A percentile compares a stretch with the other conserved stretches of the same genome.
Conservation (phyloP, 345 rosid species). For the Turritis glabra region DNA sequence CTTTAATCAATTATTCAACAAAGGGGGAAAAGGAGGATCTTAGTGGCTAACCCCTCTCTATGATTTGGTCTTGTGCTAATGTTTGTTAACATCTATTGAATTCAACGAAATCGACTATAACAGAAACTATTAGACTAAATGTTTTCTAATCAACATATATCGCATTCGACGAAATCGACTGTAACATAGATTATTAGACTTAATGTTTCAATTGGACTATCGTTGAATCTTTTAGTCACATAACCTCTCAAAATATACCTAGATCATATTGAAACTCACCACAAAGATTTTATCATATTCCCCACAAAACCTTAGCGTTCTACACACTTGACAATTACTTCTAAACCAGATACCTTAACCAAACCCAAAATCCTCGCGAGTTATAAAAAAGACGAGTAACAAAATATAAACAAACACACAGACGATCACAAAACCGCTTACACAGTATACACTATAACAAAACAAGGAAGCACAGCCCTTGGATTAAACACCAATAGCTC, state of each 20-base stretch:
- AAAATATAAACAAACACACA: conserved; percentile 19
- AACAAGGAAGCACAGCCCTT: conserved; percentile 98
- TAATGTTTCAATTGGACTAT: no score
- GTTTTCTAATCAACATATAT: no score
- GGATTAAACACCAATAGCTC: conserved; percentile 92
- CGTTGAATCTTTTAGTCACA: background rate
- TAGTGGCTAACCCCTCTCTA: conserved; percentile 11
- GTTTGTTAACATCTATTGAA: background rate
- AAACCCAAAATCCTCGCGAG: background rate
- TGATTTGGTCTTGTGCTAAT: background rate
- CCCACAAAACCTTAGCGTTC: background rate
- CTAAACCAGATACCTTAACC: background rate
- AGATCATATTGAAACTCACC: conserved; percentile 10
- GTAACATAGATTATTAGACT: background rate
- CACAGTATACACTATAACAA: conserved; percentile 75
- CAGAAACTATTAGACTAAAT: background rate
- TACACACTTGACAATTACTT: conserved; percentile 32
- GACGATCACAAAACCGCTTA: conserved; percentile 29
- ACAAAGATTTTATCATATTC: conserved; percentile 1
- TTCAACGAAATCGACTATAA: background rate
- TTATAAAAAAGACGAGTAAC: background rate
- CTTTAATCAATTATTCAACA: conserved; percentile 2
- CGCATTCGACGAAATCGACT: background rate
- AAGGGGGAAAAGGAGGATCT: background rate
- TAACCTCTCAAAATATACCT: background rate